A percentile compares a stretch with the other conserved stretches of the same genome.
Conservation (phyloP, 257 asterid genomes). For the Salvia splendens region DNA sequence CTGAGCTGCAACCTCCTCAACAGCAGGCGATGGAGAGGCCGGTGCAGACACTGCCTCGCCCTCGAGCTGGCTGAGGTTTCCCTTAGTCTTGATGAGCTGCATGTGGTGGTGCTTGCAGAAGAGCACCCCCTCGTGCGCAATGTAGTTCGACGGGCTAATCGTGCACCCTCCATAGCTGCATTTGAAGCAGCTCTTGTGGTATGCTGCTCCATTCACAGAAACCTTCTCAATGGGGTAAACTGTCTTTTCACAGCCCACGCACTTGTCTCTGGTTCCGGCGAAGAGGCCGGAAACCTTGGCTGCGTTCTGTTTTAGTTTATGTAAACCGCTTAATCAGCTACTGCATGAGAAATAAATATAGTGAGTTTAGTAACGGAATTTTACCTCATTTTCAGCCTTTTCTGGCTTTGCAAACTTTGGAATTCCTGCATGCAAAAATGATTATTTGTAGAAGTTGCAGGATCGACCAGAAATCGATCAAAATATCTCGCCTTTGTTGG, state of each 20-base stretch:
- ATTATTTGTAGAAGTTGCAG: too few species aligned
- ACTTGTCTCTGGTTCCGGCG: conserved; percentile 71
- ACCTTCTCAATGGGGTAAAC: conserved; percentile 83
- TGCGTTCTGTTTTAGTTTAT: conserved; percentile 18
- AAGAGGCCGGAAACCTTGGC: conserved; percentile 58
- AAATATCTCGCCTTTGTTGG: too few species aligned
- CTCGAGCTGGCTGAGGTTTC: conserved; percentile 75
- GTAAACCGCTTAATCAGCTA: too few species aligned
- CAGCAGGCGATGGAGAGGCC: conserved; percentile 11
- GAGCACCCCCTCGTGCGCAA: conserved; percentile 65
- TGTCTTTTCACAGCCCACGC: conserved; percentile 62
- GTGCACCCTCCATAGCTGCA: conserved; percentile 79
- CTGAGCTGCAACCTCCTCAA: neutral
- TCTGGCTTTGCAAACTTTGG: conserved; percentile 66
- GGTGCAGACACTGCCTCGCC: conserved; percentile 26
- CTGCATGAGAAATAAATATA: too few species aligned
- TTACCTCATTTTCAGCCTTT: conserved; percentile 63
- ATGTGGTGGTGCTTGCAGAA: conserved; percentile 82
- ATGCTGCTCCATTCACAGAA: conserved; percentile 56
- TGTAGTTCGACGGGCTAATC: conserved; percentile 73
- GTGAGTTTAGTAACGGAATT: too few species aligned
- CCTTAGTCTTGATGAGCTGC: conserved; percentile 69
- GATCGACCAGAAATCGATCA: too few species aligned
- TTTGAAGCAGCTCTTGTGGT: conserved; percentile 78
- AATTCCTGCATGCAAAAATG: conserved; percentile 49